Conservation (phyloP, 164 flowering plant genomes). For the Vitis labrusca region DNA sequence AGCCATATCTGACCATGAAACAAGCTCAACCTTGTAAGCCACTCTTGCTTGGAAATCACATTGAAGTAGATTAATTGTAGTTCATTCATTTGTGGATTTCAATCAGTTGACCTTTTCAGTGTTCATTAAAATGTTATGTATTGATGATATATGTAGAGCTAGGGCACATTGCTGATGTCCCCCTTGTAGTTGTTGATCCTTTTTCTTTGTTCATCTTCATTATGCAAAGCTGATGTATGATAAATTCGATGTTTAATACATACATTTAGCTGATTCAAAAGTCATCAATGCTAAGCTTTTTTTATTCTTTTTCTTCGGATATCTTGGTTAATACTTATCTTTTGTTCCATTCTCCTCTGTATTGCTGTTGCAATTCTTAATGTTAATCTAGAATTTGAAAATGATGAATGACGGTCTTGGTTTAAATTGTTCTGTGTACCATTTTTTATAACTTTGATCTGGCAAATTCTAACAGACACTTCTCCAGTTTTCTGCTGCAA, state of each 20-base stretch:
- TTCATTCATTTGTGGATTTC: slow-evolving; percentile 19
- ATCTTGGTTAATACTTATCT: too few relatives aligned
- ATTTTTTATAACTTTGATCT: too few relatives aligned
- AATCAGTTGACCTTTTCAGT: slow-evolving; percentile 4
- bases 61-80: slow-evolving; percentile 19
- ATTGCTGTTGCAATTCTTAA: too few relatives aligned
- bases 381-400: too few relatives aligned
- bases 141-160: slow-evolving; percentile 16
- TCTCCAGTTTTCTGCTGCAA: too few relatives aligned
- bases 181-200: slow-evolving; percentile 15
- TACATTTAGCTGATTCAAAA: slow-evolving; percentile 4
- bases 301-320: too few relatives aligned
- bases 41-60: slow-evolving; percentile 18
- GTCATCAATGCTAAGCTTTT: background rate
- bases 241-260: slow-evolving; percentile 6
- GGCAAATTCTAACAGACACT: too few relatives aligned
- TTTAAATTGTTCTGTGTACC: too few relatives aligned
- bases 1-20: slow-evolving; percentile 2
- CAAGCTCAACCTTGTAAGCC: slow-evolving; percentile 12
- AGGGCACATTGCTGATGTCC: slow-evolving; percentile 27
- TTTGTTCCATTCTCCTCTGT: too few relatives aligned
- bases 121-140: slow-evolving; percentile 12
- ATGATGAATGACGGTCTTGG: too few relatives aligned
- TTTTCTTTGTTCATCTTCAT: slow-evolving; percentile 4
- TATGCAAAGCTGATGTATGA: slow-evolving; percentile 19